Evolutionary conservation across 1,284 basidiomycete genomes (phyloP), one percentile per base, ranked within the genome.

Genomic region (Fomitopsis betulina): DNA sequence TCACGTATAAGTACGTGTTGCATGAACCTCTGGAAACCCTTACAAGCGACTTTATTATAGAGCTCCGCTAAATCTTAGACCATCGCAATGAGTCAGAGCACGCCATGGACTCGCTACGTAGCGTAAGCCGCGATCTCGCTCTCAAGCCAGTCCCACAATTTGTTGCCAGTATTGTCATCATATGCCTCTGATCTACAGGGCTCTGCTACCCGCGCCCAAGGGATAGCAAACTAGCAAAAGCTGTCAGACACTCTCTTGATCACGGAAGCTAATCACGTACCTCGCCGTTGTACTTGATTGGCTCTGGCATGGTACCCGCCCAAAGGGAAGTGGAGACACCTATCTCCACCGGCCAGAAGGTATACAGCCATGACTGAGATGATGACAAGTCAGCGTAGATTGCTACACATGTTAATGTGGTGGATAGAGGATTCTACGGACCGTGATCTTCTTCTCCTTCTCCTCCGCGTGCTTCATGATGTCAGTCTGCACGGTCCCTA

Each of bases 121-220:
- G 13, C 6, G 32, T 35, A 35, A 5, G 33, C 32, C 7, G 43
- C 39, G 5, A 38, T 42, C 38, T 47, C 25, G 8, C 2, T 12
- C 17, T 55, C 54, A 23, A 78, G 62, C 70, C 73, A 76, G 1
- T 62, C 60, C 76, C 75, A 79, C 2, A 78, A 62, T 59, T 64
- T 65, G 43, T 68, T 63, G 2, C 71, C 74, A 1, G 67, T 54
- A 17, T 65, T 62, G 8, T 65, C 66, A 39, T 76, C 71, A 12
- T 66, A 56, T 4, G 72, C 63, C 47, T 66, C 63, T 5, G 58
- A 30, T 17, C 60, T 55, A 7, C 69, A 55, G 7, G 60, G 33
- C 12, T 51, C 51, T 2, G 67, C 68, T 0, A 66, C 39, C 0
- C 72, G 63, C 8, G 74, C 75, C 73, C 74, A 78, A 0, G 77